Evolutionary conservation across 1,139 yeast species (phyloP).

Genomic region (Saccharomyces pastorianus): DNA sequence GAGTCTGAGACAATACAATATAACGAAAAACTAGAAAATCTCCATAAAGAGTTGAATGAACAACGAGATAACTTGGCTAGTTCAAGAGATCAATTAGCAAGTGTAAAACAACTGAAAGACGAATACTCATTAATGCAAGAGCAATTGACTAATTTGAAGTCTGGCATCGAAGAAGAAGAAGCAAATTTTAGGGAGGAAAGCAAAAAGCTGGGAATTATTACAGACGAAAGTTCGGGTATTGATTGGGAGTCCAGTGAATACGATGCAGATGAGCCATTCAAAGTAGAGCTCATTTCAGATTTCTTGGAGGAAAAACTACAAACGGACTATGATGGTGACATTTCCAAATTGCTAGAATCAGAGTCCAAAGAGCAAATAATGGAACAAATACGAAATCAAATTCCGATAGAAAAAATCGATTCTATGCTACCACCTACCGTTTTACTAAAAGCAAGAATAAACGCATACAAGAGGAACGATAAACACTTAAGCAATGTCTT

Average conservation of each 20-base stretch:
- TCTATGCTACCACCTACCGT: slow-evolving; percentile 48
- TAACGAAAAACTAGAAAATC: slow-evolving; percentile 20
- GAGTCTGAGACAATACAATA: slow-evolving; percentile 25
- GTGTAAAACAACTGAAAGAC: slow-evolving; percentile 26
- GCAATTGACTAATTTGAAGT: slow-evolving; percentile 45
- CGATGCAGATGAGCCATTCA: slow-evolving; percentile 83
- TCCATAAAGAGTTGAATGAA: slow-evolving; percentile 21
- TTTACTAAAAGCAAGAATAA: slow-evolving; percentile 65
- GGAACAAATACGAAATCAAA: slow-evolving; percentile 15
- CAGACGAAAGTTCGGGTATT: slow-evolving; percentile 32
- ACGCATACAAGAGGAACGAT: slow-evolving; percentile 69
- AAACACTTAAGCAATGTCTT: slow-evolving; percentile 44
- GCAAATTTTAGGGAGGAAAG: slow-evolving; percentile 39
- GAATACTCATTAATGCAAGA: slow-evolving; percentile 36
- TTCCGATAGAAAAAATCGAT: slow-evolving; percentile 16
- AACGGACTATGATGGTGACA: slow-evolving; percentile 27
- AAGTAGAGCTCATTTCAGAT: slow-evolving; percentile 50
- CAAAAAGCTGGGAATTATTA: slow-evolving; percentile 31
- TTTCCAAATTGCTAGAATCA: slow-evolving; percentile 19
- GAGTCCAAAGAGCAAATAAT: slow-evolving; percentile 20
- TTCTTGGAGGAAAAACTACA: slow-evolving; percentile 36
- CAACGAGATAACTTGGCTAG: slow-evolving; percentile 23
- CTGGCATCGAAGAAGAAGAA: slow-evolving; percentile 53
- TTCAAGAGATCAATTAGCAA: slow-evolving; percentile 23
- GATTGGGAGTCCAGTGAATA: slow-evolving; percentile 46